phyloP scores from a whole-genome alignment of 768 basidiomycete genomes.

The Cyathus striatus region DNA sequence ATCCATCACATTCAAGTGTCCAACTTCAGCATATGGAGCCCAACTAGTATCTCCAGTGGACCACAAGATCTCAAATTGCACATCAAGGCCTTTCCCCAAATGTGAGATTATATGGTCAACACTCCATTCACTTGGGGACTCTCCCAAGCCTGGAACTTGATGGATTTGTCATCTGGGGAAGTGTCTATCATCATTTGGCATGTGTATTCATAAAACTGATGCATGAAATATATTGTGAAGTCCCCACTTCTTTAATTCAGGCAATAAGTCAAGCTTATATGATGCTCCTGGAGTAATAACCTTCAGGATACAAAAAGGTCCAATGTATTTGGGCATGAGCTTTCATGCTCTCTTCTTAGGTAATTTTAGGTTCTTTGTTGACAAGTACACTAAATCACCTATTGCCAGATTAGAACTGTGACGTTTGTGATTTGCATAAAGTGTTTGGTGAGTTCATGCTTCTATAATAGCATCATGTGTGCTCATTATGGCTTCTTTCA shows the following conservation, averaged over 20 bases:
- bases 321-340: slow-evolving; percentile 17
- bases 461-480: slow-evolving; percentile 24
- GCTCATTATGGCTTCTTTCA: slow-evolving; percentile 10
- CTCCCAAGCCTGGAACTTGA: slow-evolving; percentile 9
- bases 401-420: slow-evolving; percentile 5
- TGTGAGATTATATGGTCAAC: slow-evolving; percentile 6
- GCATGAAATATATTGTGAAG: slow-evolving; percentile 26
- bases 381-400: slow-evolving; percentile 16
- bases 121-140: slow-evolving; percentile 6
- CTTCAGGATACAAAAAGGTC: background rate
- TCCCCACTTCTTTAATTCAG: slow-evolving; percentile 8
- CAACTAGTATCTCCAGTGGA: slow-evolving; percentile 11
- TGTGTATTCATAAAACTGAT: slow-evolving; percentile 15
- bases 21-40: slow-evolving; percentile 14
- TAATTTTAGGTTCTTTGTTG: slow-evolving; percentile 18
- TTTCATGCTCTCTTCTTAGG: slow-evolving; percentile 20
- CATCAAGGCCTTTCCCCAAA: slow-evolving; percentile 2
- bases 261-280: background rate
- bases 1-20: slow-evolving; percentile 10
- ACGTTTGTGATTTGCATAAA: slow-evolving; percentile 3
- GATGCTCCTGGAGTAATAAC: background rate
- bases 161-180: slow-evolving; percentile 23
- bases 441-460: slow-evolving; percentile 7
- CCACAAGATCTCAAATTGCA: slow-evolving; percentile 8
- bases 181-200: slow-evolving; percentile 17